phyloP scores from a whole-genome alignment of 2,329 filamentous ascomycete genomes.

The Thelonectria rubi region DNA sequence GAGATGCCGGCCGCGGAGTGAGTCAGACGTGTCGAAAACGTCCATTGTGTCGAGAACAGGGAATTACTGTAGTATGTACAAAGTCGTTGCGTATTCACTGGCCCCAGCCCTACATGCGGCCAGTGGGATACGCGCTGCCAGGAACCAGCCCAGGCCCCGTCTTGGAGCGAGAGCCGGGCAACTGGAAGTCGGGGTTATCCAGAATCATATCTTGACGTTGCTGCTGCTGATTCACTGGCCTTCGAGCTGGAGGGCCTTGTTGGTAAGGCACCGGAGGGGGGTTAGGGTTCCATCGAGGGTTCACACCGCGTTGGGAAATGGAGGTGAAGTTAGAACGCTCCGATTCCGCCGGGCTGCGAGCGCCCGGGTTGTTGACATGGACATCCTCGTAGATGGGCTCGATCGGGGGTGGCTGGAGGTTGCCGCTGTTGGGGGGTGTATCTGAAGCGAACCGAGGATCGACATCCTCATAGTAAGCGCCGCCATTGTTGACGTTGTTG shows the following conservation, averaged over 20 bases:
- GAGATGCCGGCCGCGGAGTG: too few relatives aligned
- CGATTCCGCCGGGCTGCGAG: conserved; percentile 78
- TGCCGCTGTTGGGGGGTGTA: conserved; percentile 43
- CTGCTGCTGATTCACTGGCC: conserved; percentile 62
- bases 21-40: conserved; percentile 6
- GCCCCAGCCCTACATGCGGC: conserved; percentile 41
- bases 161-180: conserved; percentile 60
- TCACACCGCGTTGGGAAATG: conserved; percentile 86
- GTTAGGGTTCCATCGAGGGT: conserved; percentile 82
- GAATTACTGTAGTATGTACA: conserved; percentile 8
- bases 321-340: conserved; percentile 90
- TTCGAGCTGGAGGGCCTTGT: conserved; percentile 53
- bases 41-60: not conserved
- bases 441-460: conserved; percentile 82
- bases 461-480: conserved; percentile 89
- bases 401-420: conserved; percentile 43
- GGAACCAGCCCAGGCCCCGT: conserved; percentile 58
- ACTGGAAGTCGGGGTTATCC: conserved; percentile 86
- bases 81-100: conserved; percentile 1
- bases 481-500: conserved; percentile 26
- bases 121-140: conserved; percentile 61
- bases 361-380: conserved; percentile 58
- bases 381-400: conserved; percentile 69
- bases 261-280: conserved; percentile 55
- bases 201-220: conserved; percentile 77